These are phyloP conservation scores for Fusarium proliferatum DNA, from an alignment of 2,329 filamentous ascomycete species.

Conservation along the genomic window DNA sequence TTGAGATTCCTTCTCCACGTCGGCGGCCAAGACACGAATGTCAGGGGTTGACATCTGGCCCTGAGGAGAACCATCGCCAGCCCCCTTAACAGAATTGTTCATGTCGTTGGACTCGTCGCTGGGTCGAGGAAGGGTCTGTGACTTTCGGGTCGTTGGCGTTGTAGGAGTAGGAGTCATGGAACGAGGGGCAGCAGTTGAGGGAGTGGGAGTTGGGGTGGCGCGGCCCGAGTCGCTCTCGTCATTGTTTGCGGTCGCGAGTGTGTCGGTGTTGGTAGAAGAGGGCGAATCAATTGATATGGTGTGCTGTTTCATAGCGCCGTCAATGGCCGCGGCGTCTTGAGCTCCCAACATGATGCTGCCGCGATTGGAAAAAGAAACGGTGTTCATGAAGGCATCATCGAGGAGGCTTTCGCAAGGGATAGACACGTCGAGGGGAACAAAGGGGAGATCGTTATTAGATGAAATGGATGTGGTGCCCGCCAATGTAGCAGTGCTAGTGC, in stretches of 20 bases:
- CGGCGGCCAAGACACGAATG: conserved; percentile 64
- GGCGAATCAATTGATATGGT: conserved; percentile 16
- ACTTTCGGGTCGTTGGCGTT: conserved; percentile 40
- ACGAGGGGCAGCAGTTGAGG: conserved; percentile 24
- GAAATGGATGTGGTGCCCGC: conserved; percentile 28
- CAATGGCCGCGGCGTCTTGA: conserved; percentile 49
- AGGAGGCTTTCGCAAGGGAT: conserved; percentile 68
- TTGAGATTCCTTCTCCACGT: conserved; percentile 72
- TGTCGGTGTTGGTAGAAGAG: conserved; percentile 10
- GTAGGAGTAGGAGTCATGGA: conserved; percentile 26
- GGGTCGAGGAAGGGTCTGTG: conserved; percentile 37
- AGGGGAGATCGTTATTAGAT: conserved; percentile 50
- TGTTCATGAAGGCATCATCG: conserved; percentile 67
- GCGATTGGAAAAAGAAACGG: conserved; percentile 70
- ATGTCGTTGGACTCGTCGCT: conserved; percentile 42
- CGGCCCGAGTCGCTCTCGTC: conserved; percentile 36
- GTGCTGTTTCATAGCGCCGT: conserved; percentile 34
- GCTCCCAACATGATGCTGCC: conserved; percentile 72
- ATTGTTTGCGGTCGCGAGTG: conserved; percentile 24
- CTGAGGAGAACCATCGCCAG: conserved; percentile 24
- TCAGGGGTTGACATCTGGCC: conserved; percentile 53
- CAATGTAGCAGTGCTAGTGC: conserved; percentile 42
- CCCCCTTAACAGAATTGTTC: conserved; percentile 31
- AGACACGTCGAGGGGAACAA: conserved; percentile 64
- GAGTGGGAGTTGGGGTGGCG: conserved; percentile 34